Percentiles rank a stretch among this genome's conserved stretches.
Conservation (phyloP, 257 asterid species). For the Sherardia arvensis region DNA sequence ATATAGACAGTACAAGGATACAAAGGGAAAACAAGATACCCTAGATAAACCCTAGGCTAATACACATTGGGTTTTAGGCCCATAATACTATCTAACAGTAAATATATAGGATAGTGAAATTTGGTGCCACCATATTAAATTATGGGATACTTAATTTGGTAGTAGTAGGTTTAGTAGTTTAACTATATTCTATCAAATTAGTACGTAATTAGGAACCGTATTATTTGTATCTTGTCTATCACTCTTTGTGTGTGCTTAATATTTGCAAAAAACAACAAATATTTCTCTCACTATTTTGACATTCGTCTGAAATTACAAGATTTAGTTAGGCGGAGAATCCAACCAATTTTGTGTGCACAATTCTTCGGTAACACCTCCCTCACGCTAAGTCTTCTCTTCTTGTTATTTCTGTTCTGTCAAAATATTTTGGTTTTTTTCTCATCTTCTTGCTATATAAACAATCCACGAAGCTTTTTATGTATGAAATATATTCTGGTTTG, state of each 20-base stretch:
- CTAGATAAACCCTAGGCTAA: too few species aligned
- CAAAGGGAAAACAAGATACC: too few species aligned
- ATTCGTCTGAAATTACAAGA: slow-evolving; percentile 4
- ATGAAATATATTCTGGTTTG: too few species aligned
- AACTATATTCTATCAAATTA: slow-evolving; percentile 1
- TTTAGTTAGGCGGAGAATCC: slow-evolving; percentile 29
- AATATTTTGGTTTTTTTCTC: not conserved
- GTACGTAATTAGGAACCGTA: not conserved
- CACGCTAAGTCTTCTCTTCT: not conserved
- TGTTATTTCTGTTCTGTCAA: not conserved
- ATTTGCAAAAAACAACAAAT: not conserved
- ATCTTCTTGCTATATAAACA: slow-evolving; percentile 10
- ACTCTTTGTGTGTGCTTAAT: too few species aligned
- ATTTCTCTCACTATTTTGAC: slow-evolving; percentile 10
- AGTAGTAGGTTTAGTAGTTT: slow-evolving; percentile 3
- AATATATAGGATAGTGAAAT: too few species aligned
- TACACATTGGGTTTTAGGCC: too few species aligned
- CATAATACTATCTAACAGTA: too few species aligned
- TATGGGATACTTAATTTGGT: not conserved
- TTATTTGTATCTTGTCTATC: too few species aligned
- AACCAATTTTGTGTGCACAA: slow-evolving; percentile 5
- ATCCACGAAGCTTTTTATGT: not conserved
- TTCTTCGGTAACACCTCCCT: slow-evolving; percentile 35
- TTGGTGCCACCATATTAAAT: not conserved
- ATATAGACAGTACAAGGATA: too few species aligned